Evolutionary conservation across 257 asterid species (phyloP).

Genomic region (Penstemon eatonii): DNA sequence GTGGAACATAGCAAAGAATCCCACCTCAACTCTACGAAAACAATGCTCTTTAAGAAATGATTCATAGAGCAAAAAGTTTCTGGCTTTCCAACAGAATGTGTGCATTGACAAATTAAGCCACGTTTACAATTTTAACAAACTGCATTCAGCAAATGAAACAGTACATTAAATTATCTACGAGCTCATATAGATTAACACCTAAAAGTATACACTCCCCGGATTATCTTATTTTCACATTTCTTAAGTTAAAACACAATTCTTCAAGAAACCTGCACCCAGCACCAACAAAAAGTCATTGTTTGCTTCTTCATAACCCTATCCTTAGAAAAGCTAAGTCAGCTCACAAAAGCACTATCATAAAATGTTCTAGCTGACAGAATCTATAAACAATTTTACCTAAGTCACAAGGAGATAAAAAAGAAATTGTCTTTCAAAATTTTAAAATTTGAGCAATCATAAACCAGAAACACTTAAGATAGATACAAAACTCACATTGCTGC

Average conservation of each 20-base stretch:
- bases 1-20: neutral
- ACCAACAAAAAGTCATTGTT: neutral
- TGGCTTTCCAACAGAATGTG: neutral
- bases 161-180: neutral
- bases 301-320: neutral
- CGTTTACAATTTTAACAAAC: slow-evolving; percentile 1
- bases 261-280: neutral
- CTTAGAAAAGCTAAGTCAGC: slow-evolving; percentile 18
- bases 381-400: neutral
- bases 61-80: slow-evolving; percentile 14
- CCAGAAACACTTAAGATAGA: slow-evolving; percentile 1
- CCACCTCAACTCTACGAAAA: slow-evolving; percentile 5
- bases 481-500: slow-evolving; percentile 74
- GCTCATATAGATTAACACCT: neutral
- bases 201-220: slow-evolving; percentile 2
- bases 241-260: neutral
- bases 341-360: slow-evolving; percentile 17
- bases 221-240: slow-evolving; percentile 5
- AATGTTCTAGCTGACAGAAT: slow-evolving; percentile 2
- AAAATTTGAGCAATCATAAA: slow-evolving; percentile 3
- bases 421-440: neutral
- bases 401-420: neutral
- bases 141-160: neutral
- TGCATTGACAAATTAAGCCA: neutral
- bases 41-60: neutral